Evolutionary conservation across 164 flowering plant species (phyloP), one percentile per base, ranked within the genome.

Genomic region (Amborella trichopoda): DNA sequence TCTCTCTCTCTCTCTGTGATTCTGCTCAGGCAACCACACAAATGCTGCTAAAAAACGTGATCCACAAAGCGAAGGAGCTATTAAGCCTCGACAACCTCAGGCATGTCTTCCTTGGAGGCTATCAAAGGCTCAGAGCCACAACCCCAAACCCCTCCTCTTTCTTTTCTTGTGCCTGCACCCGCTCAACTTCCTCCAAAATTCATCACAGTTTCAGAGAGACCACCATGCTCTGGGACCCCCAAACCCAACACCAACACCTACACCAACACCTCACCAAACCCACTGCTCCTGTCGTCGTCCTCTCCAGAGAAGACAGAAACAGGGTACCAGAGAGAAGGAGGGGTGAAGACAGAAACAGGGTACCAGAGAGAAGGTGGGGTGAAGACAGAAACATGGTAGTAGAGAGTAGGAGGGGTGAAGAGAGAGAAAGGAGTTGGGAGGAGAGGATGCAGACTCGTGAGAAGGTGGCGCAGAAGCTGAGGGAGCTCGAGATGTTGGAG

Each of bases 401-500:
- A n/a, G n/a, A n/a, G 48, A 13, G 25, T 6, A 21, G 26, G 47
- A 8, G 0, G 9, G 14, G 26, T 20, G 16, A 10, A 19, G 56
- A 43, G 49, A 55, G 28, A 56, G 62, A 53, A 2, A 16, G 48
- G 5, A 32, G 23, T 38, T 48, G 28, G 33, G 56, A 44, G 14
- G 26, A 6, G 20, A 49, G 60, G 27, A 62, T 55, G 48, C 44
- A 36, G 21, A 39, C 42, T 60, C 40, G 43, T 47, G 34, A 37
- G 3, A 40, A 60, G 45, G 65, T 77, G 24, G 66, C 61, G 3
- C 45, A 73, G 34, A 78, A 69, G 71, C 61, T 87, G 21, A 76
- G 60, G 65, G 94, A 83, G 59, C 25, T 87, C 46, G 78, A 75
- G 53, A 62, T 61, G 83, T 39, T 79, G 70, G 87, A 75, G 19